Conservation (phyloP, 2,329 filamentous ascomycete species). For the Pseudocercospora musae region DNA sequence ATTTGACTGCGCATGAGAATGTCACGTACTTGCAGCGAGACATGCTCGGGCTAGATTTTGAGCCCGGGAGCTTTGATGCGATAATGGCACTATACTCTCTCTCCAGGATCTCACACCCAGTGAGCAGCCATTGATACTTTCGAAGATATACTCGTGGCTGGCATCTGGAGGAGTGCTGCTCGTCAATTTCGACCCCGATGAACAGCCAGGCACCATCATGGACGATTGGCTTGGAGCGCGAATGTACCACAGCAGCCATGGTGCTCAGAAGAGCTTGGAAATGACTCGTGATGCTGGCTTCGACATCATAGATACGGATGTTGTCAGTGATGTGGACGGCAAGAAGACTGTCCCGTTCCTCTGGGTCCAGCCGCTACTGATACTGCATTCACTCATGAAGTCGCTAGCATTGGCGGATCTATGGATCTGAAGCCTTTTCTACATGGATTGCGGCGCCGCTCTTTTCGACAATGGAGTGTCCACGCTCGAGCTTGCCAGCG, state of each 20-base stretch:
- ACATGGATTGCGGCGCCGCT: conserved; percentile 3
- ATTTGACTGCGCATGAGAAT: not conserved
- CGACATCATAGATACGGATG: conserved; percentile 21
- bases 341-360: conserved; percentile 15
- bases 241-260: conserved; percentile 26
- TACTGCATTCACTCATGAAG: not conserved
- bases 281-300: conserved; percentile 37
- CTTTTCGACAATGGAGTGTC: conserved; percentile 9
- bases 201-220: conserved; percentile 20
- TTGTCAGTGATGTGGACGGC: conserved; percentile 1
- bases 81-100: conserved; percentile 19
- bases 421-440: conserved; percentile 4
- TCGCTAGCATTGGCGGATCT: not conserved
- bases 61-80: conserved; percentile 8
- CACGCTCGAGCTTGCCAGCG: conserved; percentile 12
- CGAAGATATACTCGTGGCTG: conserved; percentile 15
- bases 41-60: conserved; percentile 22
- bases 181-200: conserved; percentile 15
- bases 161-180: conserved; percentile 14
- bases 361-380: conserved; percentile 12
- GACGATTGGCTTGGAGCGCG: conserved; percentile 20
- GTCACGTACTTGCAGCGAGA: conserved; percentile 8
- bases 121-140: conserved; percentile 19
- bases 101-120: conserved; percentile 19
- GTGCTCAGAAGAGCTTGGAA: conserved; percentile 35